Evolutionary conservation across 2,329 filamentous ascomycete genomes (phyloP).

Genomic region (Xylariales sp.): DNA sequence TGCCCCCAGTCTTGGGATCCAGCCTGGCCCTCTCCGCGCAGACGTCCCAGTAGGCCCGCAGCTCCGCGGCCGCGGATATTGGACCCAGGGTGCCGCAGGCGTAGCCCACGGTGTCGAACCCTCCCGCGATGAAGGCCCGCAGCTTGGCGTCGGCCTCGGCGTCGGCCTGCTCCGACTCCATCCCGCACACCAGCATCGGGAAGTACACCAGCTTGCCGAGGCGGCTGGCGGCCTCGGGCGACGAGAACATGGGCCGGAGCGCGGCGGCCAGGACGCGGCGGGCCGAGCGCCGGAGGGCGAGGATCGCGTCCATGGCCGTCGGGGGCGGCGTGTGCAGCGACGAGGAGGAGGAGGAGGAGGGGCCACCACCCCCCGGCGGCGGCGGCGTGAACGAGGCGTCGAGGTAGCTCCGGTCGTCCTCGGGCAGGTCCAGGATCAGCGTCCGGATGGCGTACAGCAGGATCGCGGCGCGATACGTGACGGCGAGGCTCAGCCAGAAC

Average conservation of each 20-base stretch:
- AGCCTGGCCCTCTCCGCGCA: slow-evolving; percentile 1
- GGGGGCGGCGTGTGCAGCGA: too few relatives aligned
- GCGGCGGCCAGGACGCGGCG: slow-evolving; percentile 5
- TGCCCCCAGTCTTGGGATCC: slow-evolving; percentile 3
- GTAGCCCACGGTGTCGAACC: slow-evolving; percentile 9
- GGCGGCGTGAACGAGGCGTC: background rate
- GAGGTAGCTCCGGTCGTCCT: slow-evolving; percentile 9
- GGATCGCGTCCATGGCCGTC: too few relatives aligned
- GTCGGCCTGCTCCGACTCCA: too few relatives aligned
- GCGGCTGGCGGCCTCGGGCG: slow-evolving; percentile 5
- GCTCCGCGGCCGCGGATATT: slow-evolving; percentile 11
- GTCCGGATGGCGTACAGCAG: slow-evolving; percentile 11
- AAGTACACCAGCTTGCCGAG: slow-evolving; percentile 13
- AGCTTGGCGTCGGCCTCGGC: slow-evolving; percentile 3
- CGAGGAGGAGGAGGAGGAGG: too few relatives aligned
- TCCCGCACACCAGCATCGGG: slow-evolving; percentile 12
- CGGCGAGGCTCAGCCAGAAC: slow-evolving; percentile 11
- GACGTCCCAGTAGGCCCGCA: slow-evolving; percentile 11
- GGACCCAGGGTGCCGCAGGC: slow-evolving; percentile 12
- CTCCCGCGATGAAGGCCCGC: slow-evolving; percentile 9
- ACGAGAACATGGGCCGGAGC: slow-evolving; percentile 10
- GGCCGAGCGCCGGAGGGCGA: slow-evolving; percentile 3
- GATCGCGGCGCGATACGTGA: slow-evolving; percentile 10
- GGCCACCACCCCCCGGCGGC: too few relatives aligned
- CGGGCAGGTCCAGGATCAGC: slow-evolving; percentile 9